These are phyloP conservation scores for Aspergillus sp. DNA, from an alignment of 2,329 filamentous ascomycete genomes.

Conservation along the genomic window DNA sequence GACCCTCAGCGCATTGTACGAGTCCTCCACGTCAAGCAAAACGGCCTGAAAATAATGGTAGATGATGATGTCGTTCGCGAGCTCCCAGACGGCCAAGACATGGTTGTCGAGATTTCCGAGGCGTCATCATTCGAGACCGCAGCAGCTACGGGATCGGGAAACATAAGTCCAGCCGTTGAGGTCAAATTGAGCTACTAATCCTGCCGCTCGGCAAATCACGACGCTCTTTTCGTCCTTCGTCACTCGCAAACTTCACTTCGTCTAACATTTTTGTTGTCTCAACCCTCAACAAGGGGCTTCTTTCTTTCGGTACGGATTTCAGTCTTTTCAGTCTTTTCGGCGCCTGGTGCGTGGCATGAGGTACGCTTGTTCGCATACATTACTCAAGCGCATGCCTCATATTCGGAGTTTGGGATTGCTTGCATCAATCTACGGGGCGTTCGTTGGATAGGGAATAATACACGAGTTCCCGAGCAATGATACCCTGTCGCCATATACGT, in stretches of 20 bases:
- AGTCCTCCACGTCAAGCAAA: conserved; percentile 70
- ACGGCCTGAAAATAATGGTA: conserved; percentile 78
- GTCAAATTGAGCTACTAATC: conserved; percentile 56
- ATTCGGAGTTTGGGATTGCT: conserved; percentile 19
- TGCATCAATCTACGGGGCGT: conserved; percentile 24
- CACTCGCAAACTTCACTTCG: conserved; percentile 13
- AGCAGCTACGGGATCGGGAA: conserved; percentile 8
- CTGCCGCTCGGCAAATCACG: conserved; percentile 33
- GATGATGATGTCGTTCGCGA: conserved; percentile 87
- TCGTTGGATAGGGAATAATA: conserved; percentile 43
- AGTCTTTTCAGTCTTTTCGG: background rate
- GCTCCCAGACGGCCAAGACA: conserved; percentile 86
- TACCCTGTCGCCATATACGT: conserved; percentile 37
- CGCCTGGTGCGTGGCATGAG: conserved; percentile 24
- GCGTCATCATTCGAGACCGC: conserved; percentile 47
- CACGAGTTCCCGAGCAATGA: conserved; percentile 45
- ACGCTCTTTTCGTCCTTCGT: conserved; percentile 17
- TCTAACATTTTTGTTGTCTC: conserved; percentile 6
- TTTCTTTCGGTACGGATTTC: background rate
- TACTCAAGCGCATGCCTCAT: conserved; percentile 5
- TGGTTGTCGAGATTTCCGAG: conserved; percentile 71
- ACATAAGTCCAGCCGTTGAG: conserved; percentile 41
- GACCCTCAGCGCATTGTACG: conserved; percentile 71
- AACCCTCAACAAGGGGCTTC: background rate
- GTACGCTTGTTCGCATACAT: conserved; percentile 11